Base-by-base conservation (phyloP, 768 basidiomycete species). In the Tylopilus subfusipes region DNA sequence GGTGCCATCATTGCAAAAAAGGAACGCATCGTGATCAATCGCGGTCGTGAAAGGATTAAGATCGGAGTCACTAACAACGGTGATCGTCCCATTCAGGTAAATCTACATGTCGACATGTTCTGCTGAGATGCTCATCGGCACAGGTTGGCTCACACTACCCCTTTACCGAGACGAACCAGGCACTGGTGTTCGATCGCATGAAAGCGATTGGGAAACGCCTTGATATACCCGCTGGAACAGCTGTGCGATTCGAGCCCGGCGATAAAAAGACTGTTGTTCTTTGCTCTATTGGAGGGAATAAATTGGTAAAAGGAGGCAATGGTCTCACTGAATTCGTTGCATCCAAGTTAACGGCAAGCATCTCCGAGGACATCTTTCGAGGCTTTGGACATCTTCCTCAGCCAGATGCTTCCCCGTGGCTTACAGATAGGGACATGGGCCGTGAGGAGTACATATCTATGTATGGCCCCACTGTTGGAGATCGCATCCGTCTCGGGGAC, bases 191-290 rank as follows among this genome's bases (percentile, higher is more conserved):
- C 61, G 94, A 98, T 72, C 86, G 97, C 25, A 72, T 70, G 5
- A 78, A 82, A 54, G 83, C 94, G 0, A 88, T 94, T 57, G 89
- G 88, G 7, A 93, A 84, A 63, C 83, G 90, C 13, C 83, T 99
- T 8, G 93, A 99, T 68, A 97, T 98, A 50, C 75, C 96, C 0
- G 86, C 97, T 0, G 96, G 97, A 7, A 98, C 94, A 0, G 95
- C 97, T 7, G 90, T 97, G 6, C 84, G 97, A 30, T 98, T 99
- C 68, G 97, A 99, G 68, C 96, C 97, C 0, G 93, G 94, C 2
- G 93, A 96, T 61, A 67, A 72, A 36, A 94, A 93, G 74, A 84
- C 91, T 0, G 89, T 98, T 38, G 82, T 81, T 0, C 82, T 98
- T 8, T 89, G 90, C 55, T 70, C 82, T 21, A 88, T 97, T 43